Evolutionary conservation across 768 basidiomycete genomes (phyloP).

Genomic region (Dioszegia crocea): DNA sequence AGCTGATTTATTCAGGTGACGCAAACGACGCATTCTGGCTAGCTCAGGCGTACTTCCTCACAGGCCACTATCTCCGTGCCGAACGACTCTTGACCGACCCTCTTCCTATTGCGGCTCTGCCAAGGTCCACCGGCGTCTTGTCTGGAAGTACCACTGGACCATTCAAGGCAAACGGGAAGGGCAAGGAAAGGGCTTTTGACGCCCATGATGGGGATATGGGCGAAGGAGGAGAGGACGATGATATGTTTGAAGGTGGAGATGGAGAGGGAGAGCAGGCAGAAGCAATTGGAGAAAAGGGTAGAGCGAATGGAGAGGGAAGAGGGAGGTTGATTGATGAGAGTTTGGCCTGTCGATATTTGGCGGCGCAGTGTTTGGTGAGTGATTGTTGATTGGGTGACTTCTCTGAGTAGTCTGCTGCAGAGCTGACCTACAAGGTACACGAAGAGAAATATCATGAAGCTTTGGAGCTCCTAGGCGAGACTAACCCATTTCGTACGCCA

Average conservation of each 20-base stretch:
- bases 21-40: slow-evolving; percentile 99
- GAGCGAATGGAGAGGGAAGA: background rate
- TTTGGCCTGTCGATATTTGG: slow-evolving; percentile 90
- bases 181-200: slow-evolving; percentile 1
- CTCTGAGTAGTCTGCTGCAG: background rate
- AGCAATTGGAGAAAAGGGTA: background rate
- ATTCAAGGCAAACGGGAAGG: slow-evolving; percentile 29
- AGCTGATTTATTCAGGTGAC: slow-evolving; percentile 59
- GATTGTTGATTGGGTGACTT: no score
- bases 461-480: slow-evolving; percentile 85
- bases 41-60: slow-evolving; percentile 94
- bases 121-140: background rate
- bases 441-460: slow-evolving; percentile 91
- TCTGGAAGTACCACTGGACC: slow-evolving; percentile 15
- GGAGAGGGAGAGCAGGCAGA: background rate
- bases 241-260: background rate
- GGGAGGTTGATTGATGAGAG: slow-evolving; percentile 85
- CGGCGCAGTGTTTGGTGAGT: slow-evolving; percentile 84
- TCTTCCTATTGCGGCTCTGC: slow-evolving; percentile 57
- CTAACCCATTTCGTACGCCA: slow-evolving; percentile 72
- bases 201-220: slow-evolving; percentile 20
- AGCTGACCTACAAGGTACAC: slow-evolving; percentile 56
- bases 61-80: slow-evolving; percentile 88
- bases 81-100: slow-evolving; percentile 86
- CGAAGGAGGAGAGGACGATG: slow-evolving; percentile 1